Conservation (phyloP, 768 basidiomycete species). For the Suillus decipiens region DNA sequence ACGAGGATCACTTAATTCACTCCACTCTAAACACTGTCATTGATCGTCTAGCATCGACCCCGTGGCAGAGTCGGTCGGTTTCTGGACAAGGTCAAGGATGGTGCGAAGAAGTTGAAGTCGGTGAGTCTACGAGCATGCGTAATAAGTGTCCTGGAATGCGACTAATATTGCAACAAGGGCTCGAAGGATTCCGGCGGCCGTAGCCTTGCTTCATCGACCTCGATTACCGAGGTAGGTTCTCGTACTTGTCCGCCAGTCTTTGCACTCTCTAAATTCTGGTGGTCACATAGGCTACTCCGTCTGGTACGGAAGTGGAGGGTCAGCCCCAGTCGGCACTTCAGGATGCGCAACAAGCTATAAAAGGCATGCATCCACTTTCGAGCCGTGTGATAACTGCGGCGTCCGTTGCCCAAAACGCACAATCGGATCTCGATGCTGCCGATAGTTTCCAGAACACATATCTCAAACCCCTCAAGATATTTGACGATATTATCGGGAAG, state of each 20-base stretch:
- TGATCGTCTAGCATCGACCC: background rate
- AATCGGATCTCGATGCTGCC: background rate
- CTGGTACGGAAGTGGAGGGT: background rate
- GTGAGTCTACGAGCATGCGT: background rate
- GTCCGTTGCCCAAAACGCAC: background rate
- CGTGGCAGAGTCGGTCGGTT: background rate
- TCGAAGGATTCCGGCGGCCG: background rate
- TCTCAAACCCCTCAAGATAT: background rate
- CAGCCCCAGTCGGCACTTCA: background rate
- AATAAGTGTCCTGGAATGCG: background rate
- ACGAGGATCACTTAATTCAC: background rate
- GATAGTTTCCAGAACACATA: background rate
- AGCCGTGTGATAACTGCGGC: background rate
- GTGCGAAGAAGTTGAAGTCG: background rate
- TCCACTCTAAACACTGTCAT: background rate
- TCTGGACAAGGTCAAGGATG: background rate
- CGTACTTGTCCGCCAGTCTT: background rate
- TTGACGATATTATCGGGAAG: background rate
- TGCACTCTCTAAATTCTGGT: background rate
- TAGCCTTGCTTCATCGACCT: background rate
- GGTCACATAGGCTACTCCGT: background rate
- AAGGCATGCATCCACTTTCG: background rate
- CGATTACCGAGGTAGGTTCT: background rate
- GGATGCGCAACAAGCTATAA: background rate
- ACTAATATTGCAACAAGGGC: background rate